Conservation (phyloP, 2,329 filamentous ascomycete species). For the Chrysoporthe cubensis region DNA sequence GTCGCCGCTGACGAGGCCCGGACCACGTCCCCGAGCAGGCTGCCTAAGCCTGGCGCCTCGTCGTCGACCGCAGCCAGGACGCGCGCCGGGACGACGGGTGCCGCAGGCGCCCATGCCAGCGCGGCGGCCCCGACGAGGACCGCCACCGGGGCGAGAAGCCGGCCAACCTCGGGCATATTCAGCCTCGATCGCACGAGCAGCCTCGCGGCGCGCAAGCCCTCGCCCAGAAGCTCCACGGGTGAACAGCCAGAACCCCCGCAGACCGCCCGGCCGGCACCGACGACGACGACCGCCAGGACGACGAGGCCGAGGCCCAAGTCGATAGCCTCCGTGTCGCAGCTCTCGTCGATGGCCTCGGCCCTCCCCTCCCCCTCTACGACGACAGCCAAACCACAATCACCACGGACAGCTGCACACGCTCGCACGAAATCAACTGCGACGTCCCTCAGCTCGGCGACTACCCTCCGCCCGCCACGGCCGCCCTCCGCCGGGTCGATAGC, state of each 20-base stretch:
- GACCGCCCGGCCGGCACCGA: conserved; percentile 24
- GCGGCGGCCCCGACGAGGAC: neutral
- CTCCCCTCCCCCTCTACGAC: conserved; percentile 37
- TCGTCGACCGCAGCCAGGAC: conserved; percentile 35
- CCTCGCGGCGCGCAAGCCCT: conserved; percentile 32
- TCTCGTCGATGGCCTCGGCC: conserved; percentile 23
- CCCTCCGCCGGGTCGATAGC: conserved; percentile 34
- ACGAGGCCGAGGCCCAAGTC: conserved; percentile 31
- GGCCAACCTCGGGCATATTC: conserved; percentile 33
- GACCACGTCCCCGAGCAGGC: conserved; percentile 52
- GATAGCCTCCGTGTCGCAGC: conserved; percentile 25
- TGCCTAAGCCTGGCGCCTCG: conserved; percentile 51
- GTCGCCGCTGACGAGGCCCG: conserved; percentile 27
- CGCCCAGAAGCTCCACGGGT: conserved; percentile 27
- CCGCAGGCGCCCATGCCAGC: neutral
- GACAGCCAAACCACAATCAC: conserved; percentile 13
- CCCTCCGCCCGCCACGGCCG: conserved; percentile 43
- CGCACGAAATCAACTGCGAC: conserved; percentile 49
- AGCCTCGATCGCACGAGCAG: conserved; percentile 26
- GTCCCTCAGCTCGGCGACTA: conserved; percentile 43
- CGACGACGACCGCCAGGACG: conserved; percentile 30
- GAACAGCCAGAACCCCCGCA: conserved; percentile 8
- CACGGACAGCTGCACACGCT: conserved; percentile 36
- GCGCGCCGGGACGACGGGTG: conserved; percentile 12
- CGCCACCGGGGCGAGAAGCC: conserved; percentile 22